Conservation (phyloP, 371 early-diverging fungal genomes). For the Rhizopus microsporus region DNA sequence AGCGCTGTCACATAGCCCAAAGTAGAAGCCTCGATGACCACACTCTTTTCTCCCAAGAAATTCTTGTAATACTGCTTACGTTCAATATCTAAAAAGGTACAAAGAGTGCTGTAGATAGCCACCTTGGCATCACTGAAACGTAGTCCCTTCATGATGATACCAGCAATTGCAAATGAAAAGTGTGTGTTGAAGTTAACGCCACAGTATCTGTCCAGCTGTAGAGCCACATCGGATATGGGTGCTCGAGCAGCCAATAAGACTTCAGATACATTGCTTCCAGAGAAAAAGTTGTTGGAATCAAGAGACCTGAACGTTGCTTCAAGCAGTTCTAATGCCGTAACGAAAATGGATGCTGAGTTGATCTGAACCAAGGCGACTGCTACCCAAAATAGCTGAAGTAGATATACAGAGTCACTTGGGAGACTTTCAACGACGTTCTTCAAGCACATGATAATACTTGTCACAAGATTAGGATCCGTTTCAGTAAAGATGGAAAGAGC, state of each 20-base stretch:
- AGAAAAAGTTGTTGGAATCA: conserved; percentile 68
- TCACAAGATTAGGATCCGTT: conserved; percentile 67
- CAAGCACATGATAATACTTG: conserved; percentile 82
- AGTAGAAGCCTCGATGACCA: conserved; percentile 56
- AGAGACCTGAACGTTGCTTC: conserved; percentile 71
- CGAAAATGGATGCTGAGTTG: conserved; percentile 75
- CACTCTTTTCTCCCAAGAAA: conserved; percentile 18
- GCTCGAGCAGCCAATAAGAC: conserved; percentile 69
- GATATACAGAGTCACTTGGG: conserved; percentile 70
- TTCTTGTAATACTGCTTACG: conserved; percentile 36
- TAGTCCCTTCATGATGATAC: conserved; percentile 79
- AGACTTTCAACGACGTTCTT: conserved; percentile 79
- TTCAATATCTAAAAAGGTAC: conserved; percentile 66
- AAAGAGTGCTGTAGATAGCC: conserved; percentile 63
- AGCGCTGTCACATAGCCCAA: conserved; percentile 75
- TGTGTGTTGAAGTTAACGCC: conserved; percentile 81
- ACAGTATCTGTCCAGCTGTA: conserved; percentile 64
- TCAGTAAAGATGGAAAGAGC: conserved; percentile 81
- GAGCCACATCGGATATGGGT: conserved; percentile 67
- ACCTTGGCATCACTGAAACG: conserved; percentile 68
- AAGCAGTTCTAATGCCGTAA: conserved; percentile 66
- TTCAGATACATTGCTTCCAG: conserved; percentile 53
- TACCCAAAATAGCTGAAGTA: conserved; percentile 87
- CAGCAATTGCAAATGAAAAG: conserved; percentile 84
- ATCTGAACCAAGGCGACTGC: conserved; percentile 81